Conservation (phyloP, 1,139 yeast species). For the Yamadazyma sp. region DNA sequence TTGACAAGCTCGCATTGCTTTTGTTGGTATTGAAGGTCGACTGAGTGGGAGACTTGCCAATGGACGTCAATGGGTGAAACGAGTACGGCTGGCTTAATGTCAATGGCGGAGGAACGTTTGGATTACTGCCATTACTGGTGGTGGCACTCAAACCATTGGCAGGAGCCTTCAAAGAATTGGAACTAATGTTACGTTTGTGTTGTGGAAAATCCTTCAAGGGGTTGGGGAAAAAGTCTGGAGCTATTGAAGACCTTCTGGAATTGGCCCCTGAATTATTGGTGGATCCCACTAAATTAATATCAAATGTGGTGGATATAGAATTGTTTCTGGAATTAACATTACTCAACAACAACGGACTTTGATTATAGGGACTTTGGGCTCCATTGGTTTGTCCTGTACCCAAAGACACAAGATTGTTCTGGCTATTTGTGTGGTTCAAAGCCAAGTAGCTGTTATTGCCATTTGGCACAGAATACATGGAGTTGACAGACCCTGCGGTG, state of each 20-base stretch:
- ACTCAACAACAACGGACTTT: conserved; percentile 29
- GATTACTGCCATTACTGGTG: conserved; percentile 24
- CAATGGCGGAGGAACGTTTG: conserved; percentile 19
- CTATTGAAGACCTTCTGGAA: conserved; percentile 38
- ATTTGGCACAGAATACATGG: conserved; percentile 15
- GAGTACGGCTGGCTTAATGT: conserved; percentile 11
- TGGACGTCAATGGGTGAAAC: conserved; percentile 4
- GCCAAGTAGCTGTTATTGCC: conserved; percentile 16
- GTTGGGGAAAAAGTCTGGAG: conserved; percentile 44
- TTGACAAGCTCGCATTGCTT: conserved; percentile 13
- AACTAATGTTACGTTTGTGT: conserved; percentile 32
- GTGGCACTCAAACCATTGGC: conserved; percentile 15
- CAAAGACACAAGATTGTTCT: conserved; percentile 5
- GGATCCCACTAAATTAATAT: conserved; percentile 27
- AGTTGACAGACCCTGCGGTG: conserved; percentile 23
- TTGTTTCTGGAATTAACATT: conserved; percentile 35
- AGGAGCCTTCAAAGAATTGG: conserved; percentile 26
- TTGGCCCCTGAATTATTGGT: conserved; percentile 26
- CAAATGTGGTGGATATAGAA: conserved; percentile 35
- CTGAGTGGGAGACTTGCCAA: conserved; percentile 16
- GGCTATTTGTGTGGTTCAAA: conserved; percentile 9
- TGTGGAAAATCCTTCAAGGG: conserved; percentile 24
- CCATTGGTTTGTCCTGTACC: conserved; percentile 6
- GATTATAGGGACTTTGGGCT: conserved; percentile 15
- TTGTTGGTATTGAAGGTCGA: conserved; percentile 13